A percentile compares a stretch with the other conserved stretches of the same genome.
These are phyloP conservation scores for Talaromyces sp. DNA, from an alignment of 2,329 filamentous ascomycete genomes.

Conservation along the genomic window DNA sequence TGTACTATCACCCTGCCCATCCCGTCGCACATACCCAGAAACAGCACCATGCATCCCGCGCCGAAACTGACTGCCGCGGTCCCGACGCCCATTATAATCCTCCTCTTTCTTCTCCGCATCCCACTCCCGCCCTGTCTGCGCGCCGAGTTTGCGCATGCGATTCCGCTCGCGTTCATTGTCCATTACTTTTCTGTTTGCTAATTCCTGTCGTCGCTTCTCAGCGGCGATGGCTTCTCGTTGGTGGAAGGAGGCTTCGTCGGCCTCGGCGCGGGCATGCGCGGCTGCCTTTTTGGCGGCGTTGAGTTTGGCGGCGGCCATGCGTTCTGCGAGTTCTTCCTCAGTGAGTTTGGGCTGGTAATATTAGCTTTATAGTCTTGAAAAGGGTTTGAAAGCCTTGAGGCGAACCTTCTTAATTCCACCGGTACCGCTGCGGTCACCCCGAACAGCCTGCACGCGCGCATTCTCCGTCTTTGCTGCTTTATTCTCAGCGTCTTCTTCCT, in stretches of 20 bases:
- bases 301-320: conserved; percentile 61
- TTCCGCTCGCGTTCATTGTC: conserved; percentile 63
- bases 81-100: conserved; percentile 47
- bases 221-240: conserved; percentile 61
- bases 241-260: conserved; percentile 64
- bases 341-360: conserved; percentile 58
- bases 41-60: conserved; percentile 56
- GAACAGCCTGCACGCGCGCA: conserved; percentile 47
- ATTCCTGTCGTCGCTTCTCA: conserved; percentile 54
- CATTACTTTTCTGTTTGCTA: conserved; percentile 56
- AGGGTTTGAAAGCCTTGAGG: background rate
- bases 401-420: conserved; percentile 51
- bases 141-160: conserved; percentile 58
- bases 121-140: conserved; percentile 61
- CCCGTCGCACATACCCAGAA: conserved; percentile 35
- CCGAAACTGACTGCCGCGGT: conserved; percentile 43
- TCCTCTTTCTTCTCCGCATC: conserved; percentile 61
- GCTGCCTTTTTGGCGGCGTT: conserved; percentile 60
- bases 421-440: conserved; percentile 55
- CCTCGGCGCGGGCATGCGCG: conserved; percentile 64
- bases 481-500: conserved; percentile 26
- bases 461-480: conserved; percentile 23
- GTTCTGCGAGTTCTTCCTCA: conserved; percentile 61
- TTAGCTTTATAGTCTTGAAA: conserved; percentile 24
- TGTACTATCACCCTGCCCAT: conserved; percentile 27